Evolutionary conservation across 148 eudicot species (phyloP).

Genomic region (Vaccinium myrtillus): DNA sequence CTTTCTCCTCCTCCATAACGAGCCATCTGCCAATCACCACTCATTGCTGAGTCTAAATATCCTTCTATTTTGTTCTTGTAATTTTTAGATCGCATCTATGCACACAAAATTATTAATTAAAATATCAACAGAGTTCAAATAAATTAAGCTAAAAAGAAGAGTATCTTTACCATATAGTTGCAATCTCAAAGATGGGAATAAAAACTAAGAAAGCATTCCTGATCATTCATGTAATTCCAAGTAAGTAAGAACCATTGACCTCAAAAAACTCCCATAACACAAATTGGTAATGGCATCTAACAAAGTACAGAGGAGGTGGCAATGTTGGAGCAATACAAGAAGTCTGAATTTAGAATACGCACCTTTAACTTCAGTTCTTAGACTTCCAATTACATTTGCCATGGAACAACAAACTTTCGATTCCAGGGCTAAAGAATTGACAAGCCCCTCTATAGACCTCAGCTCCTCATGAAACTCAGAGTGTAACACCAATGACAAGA

Average conservation of each 20-base stretch:
- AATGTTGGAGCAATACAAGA: not conserved
- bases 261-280: not conserved
- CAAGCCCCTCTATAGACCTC: conserved; percentile 50
- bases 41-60: not conserved
- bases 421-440: conserved; percentile 55
- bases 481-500: conserved; percentile 75
- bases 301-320: not conserved
- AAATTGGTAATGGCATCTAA: not conserved
- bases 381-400: conserved; percentile 46
- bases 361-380: conserved; percentile 43
- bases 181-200: not conserved
- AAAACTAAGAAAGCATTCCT: not conserved
- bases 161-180: not conserved
- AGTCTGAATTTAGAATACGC: conserved; percentile 18
- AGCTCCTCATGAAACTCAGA: conserved; percentile 67
- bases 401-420: conserved; percentile 59
- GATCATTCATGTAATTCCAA: not conserved
- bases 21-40: not conserved
- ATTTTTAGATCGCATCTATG: not conserved
- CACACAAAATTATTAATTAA: not conserved
- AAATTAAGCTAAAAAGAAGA: not conserved
- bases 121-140: not conserved
- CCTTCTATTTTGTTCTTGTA: not conserved
- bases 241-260: not conserved
- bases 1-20: not conserved